Evolutionary conservation across 176 grass and related monocot genomes (phyloP), one percentile per base, ranked within the genome.

Genomic region (Cenchrus fungigraminus): DNA sequence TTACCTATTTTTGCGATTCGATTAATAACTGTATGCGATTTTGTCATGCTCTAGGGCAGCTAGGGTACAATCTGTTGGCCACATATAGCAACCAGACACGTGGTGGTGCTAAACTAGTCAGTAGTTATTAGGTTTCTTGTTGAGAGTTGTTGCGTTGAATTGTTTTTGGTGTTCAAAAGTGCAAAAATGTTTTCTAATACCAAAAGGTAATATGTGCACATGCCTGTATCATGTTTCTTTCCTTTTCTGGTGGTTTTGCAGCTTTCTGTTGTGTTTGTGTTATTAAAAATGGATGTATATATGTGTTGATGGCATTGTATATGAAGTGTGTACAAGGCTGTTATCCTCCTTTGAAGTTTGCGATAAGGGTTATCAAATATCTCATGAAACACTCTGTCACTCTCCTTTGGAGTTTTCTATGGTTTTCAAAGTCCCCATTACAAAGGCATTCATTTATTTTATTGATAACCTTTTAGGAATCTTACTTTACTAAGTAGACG

Each of bases 1-100:
- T 60, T 80, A 34, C 47, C 50, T 86, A 32, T 47, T 89, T 28
- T 76, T 6, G 1, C 49, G 17, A 66, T 73, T 65, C 16, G 43
- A 7, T 82, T 68, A 13, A 55, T 85, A 60, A 53, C 4, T 76
- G 59, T 73, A n/a, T 37, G 46, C 45, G 52, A 12, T 19, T 44
- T 63, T 83, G 20, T 74, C 62, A 16, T 40, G 32, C 20, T 61
- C 3, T 16, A 56, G 16, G 2, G 12, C 9, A 13, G 71, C 17
- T 75, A 19, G 43, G 16, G 20, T 9, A 73, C 22, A 52, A 0
- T 73, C 14, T 71, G 19, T 79, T 88, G 16, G 37, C 8, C n/a
- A 22, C 40, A 25, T 57, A 79, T 57, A 79, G 9, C 40, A 72
- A 74, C 6, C 28, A 0, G 49, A 28, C 79, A 86, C 2, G 2